These are phyloP conservation scores for Pichia sp. DNA, from an alignment of 1,139 yeast genomes.

Conservation along the genomic window DNA sequence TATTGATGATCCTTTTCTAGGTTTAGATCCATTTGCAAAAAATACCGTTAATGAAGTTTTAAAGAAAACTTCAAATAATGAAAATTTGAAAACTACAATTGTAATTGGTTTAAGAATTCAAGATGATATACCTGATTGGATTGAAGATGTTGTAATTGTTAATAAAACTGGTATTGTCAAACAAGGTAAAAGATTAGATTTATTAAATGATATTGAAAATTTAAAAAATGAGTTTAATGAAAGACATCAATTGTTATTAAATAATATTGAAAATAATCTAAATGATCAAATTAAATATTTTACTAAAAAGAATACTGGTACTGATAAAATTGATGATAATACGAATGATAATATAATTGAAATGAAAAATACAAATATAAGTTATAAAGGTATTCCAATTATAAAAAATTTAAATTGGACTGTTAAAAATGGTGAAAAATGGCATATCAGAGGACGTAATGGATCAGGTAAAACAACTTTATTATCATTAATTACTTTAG, in stretches of 20 bases:
- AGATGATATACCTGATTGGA: constrained; percentile 74
- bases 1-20: constrained; percentile 88
- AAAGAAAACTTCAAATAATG: constrained; percentile 20
- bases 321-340: not conserved
- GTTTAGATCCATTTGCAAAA: constrained; percentile 76
- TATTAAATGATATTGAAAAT: constrained; percentile 24
- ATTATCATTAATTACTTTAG: constrained; percentile 78
- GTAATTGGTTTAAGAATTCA: constrained; percentile 72
- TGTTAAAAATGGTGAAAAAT: constrained; percentile 64
- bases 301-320: no score
- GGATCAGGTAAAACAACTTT: constrained; percentile 93
- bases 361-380: constrained; percentile 57
- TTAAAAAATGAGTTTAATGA: constrained; percentile 26
- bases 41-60: constrained; percentile 50
- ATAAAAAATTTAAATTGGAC: constrained; percentile 59
- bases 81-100: constrained; percentile 34
- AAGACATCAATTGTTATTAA: constrained; percentile 22
- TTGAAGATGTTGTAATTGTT: constrained; percentile 61
- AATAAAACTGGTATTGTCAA: constrained; percentile 45
- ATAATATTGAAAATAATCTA: constrained; percentile 19
- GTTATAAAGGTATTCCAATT: constrained; percentile 57
- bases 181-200: constrained; percentile 40
- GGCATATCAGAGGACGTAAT: constrained; percentile 86
- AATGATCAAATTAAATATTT: constrained; percentile 6
- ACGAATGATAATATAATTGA: constrained; percentile 38